These are phyloP conservation scores for Astrothelium subdiscretum DNA, from an alignment of 495 filamentous ascomycete genomes.

Conservation along the genomic window DNA sequence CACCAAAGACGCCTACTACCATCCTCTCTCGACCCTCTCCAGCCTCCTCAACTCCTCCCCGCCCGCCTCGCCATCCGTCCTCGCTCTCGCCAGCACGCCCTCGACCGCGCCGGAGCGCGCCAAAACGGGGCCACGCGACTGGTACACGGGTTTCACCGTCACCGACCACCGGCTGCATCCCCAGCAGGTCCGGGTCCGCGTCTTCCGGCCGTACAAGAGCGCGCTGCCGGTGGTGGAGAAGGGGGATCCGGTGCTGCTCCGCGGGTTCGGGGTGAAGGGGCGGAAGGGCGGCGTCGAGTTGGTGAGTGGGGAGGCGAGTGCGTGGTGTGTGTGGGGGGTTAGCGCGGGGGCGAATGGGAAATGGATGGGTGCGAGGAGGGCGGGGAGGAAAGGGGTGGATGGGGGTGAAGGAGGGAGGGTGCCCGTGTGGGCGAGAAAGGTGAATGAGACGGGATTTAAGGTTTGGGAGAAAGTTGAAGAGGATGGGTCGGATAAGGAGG, in stretches of 20 bases:
- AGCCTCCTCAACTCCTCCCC: constrained; percentile 21
- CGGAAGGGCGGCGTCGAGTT: constrained; percentile 38
- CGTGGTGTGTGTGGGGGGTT: constrained; percentile 30
- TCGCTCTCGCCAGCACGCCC: constrained; percentile 52
- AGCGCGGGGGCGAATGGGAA: not conserved
- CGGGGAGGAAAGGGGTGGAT: not conserved
- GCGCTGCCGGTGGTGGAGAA: constrained; percentile 54
- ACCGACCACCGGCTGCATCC: constrained; percentile 46
- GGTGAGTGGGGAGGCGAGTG: constrained; percentile 31
- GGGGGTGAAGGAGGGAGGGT: not conserved
- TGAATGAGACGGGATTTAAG: constrained; percentile 1
- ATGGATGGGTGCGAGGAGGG: not conserved
- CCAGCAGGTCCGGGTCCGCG: constrained; percentile 38
- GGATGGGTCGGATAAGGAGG: constrained; percentile 31
- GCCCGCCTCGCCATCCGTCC: constrained; percentile 27
- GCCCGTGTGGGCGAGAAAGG: constrained; percentile 20
- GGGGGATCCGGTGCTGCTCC: constrained; percentile 68
- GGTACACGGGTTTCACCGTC: constrained; percentile 53
- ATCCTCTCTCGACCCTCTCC: constrained; percentile 50
- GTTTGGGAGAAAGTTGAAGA: constrained; percentile 8
- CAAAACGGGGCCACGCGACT: constrained; percentile 57
- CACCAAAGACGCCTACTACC: constrained; percentile 54
- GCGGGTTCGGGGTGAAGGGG: constrained; percentile 58
- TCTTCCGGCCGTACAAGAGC: constrained; percentile 63
- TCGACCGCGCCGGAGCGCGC: constrained; percentile 46